Percentiles rank a stretch among this genome's conserved stretches.
phyloP scores from a whole-genome alignment of 768 basidiomycete genomes.

The Crucibulum laeve region DNA sequence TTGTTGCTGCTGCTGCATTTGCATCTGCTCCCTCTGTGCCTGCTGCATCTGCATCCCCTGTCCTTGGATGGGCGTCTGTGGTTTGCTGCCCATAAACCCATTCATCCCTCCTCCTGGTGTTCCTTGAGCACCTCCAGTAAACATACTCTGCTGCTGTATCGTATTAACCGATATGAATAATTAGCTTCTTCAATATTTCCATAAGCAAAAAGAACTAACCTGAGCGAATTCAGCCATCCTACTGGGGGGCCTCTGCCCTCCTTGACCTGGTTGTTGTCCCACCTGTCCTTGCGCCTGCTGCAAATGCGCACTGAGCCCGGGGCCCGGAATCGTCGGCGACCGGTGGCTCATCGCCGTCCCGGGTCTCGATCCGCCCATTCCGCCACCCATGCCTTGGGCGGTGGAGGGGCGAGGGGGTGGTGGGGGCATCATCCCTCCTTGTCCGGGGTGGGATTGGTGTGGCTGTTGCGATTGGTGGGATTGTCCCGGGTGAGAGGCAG shows the following conservation, averaged over 20 bases:
- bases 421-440: conserved; percentile 23
- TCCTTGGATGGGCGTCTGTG: not conserved
- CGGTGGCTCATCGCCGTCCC: conserved; percentile 15
- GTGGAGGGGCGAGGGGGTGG: conserved; percentile 17
- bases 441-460: conserved; percentile 3
- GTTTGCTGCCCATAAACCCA: too few relatives aligned
- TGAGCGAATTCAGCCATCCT: too few relatives aligned
- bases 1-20: not conserved
- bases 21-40: not conserved
- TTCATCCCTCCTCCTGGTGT: too few relatives aligned
- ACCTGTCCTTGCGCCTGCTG: not conserved
- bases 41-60: not conserved
- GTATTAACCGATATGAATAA: not conserved
- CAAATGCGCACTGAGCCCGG: not conserved
- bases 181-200: not conserved
- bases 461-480: conserved; percentile 11
- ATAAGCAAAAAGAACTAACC: too few relatives aligned
- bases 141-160: too few relatives aligned
- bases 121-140: too few relatives aligned
- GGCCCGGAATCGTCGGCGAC: conserved; percentile 22
- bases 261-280: not conserved
- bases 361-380: conserved; percentile 7
- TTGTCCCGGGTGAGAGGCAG: too few relatives aligned
- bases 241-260: not conserved
- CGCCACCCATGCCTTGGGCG: conserved; percentile 5